Conservation (phyloP, 2,329 filamentous ascomycete species). For the Alternaria gaisen region DNA sequence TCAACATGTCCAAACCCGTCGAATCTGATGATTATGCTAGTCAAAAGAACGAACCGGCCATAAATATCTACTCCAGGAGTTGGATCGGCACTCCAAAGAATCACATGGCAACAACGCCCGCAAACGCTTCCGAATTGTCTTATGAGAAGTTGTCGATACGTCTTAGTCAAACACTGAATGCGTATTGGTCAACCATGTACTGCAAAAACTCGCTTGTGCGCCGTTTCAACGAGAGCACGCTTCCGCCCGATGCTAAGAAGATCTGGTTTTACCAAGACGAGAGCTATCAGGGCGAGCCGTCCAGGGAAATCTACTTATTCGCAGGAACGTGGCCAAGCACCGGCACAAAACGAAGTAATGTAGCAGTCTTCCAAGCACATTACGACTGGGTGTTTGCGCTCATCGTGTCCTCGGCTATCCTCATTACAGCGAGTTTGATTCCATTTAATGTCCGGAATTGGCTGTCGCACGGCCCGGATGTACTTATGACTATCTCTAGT, state of each 20-base stretch:
- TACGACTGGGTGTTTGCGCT: neutral
- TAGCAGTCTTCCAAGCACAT: neutral
- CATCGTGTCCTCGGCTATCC: accelerated
- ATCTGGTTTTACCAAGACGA: neutral
- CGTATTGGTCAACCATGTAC: neutral
- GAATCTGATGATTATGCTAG: no score
- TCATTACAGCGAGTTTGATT: neutral
- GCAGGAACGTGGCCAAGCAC: neutral
- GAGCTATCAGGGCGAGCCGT: neutral
- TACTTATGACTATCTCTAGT: neutral
- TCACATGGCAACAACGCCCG: no score
- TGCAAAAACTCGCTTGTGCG: neutral
- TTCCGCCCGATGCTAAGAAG: accelerated
- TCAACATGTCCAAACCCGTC: no score
- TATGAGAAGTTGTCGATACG: neutral
- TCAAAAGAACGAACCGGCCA: no score
- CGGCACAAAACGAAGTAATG: neutral
- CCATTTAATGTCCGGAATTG: neutral
- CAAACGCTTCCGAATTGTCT: no score
- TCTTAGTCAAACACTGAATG: neutral
- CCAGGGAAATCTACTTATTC: conserved; percentile 45
- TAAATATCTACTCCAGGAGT: no score
- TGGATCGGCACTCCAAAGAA: no score
- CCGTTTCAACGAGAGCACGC: neutral
- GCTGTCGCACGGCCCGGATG: neutral